Evolutionary conservation across 371 early-diverging fungal species (phyloP), one percentile per base, ranked within the genome.

Genomic region (Neoconidiobolus thromboides): DNA sequence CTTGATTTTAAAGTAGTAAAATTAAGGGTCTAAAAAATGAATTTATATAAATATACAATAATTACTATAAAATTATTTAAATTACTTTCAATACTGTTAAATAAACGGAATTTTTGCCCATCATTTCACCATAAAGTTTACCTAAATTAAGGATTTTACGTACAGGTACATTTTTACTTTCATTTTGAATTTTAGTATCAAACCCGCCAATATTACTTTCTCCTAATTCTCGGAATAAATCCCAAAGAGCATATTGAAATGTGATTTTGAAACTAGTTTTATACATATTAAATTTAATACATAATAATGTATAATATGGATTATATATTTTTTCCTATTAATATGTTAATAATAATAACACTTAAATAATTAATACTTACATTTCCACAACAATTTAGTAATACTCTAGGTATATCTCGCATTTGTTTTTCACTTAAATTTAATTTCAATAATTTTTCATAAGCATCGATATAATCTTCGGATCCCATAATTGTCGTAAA

Each of bases 161-260:
- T 52, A 86, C 61, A 0, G 83, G 76, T 12, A 83, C 69, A 37
- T 71, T 64, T 36, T 60, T 67, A 7, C 55, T 61, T 6, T 53
- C 62, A 2, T 62, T 55, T 15, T 48, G 41, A 12, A 48, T 63
- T 12, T 64, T 65, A 0, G 61, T 14, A 63, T 81, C 81, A 65
- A 87, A 68, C 2, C 86, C 86, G 54, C 89, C 89, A 0, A 87
- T 82, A 59, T 83, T 84, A 15, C 65, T 67, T 60, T 86, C 86
- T 44, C 89, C 89, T 62, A 83, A 70, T 64, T 82, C 84, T 48
- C 87, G 73, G 55, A 88, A 63, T 63, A 85, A 80, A 69, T 96
- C 97, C 97, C 97, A 96, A 38, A 96, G 76, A 36, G 85, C 80
- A 65, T 87, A 96, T 76, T 93, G 91, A 67, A 90, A 85, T 1